A percentile compares a stretch with the other conserved stretches of the same genome.
These are phyloP conservation scores for Hirsutella thompsonii DNA, from an alignment of 2,329 filamentous ascomycete genomes.

Conservation along the genomic window DNA sequence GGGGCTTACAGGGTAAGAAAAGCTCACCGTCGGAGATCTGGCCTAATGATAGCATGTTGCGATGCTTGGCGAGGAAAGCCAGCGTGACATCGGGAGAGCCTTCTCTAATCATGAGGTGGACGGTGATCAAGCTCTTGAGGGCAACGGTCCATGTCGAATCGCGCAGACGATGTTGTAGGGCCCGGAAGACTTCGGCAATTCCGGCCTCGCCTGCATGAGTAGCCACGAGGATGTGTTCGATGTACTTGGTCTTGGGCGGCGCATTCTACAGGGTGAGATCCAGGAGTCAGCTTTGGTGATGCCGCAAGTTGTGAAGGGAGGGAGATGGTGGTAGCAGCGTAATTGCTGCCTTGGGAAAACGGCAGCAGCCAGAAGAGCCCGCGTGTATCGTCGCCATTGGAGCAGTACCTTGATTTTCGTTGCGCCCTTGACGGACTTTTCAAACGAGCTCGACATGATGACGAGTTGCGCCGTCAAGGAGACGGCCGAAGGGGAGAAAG, in stretches of 20 bases:
- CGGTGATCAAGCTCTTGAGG: slow-evolving; percentile 92
- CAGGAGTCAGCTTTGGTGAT: background rate
- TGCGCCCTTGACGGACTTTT: slow-evolving; percentile 98
- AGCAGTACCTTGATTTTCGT: slow-evolving; percentile 84
- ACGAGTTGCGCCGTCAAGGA: slow-evolving; percentile 2
- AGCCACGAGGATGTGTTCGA: slow-evolving; percentile 92
- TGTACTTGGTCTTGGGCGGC: slow-evolving; percentile 96
- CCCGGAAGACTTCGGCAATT: slow-evolving; percentile 89
- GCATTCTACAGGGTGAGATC: slow-evolving; percentile 50
- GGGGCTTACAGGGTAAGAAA: background rate
- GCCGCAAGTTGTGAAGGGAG: background rate
- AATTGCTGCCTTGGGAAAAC: too few relatives aligned
- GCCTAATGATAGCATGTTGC: slow-evolving; percentile 74
- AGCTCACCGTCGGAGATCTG: slow-evolving; percentile 79
- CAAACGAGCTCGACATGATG: slow-evolving; percentile 75
- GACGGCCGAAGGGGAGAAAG: background rate
- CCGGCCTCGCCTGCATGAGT: slow-evolving; percentile 91
- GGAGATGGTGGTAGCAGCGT: background rate
- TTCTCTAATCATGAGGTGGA: slow-evolving; percentile 95
- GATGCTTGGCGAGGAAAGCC: slow-evolving; percentile 69
- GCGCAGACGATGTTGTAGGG: slow-evolving; percentile 73
- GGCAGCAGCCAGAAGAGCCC: too few relatives aligned
- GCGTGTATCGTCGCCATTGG: background rate
- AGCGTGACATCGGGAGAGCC: slow-evolving; percentile 82
- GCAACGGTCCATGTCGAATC: slow-evolving; percentile 99